These are phyloP conservation scores for Nicotiana obtusifolia DNA, from an alignment of 257 asterid species.

Conservation along the genomic window DNA sequence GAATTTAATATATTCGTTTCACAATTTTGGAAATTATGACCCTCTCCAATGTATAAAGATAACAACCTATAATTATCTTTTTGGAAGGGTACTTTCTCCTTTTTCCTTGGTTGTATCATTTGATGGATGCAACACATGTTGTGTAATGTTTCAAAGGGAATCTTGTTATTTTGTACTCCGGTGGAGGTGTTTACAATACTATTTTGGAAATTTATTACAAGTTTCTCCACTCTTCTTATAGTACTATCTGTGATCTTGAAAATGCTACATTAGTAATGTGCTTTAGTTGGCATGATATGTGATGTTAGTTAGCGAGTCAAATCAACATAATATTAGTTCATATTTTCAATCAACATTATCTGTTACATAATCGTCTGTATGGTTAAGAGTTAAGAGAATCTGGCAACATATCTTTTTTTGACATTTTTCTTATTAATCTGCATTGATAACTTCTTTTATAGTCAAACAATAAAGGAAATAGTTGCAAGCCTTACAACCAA, in stretches of 20 bases:
- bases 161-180: not conserved
- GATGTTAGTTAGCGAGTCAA: not conserved
- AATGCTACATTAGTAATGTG: not conserved
- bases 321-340: too few species aligned
- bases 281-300: not conserved
- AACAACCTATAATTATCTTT: constrained; percentile 13
- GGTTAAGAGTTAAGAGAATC: too few species aligned
- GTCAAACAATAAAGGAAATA: too few species aligned
- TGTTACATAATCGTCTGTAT: too few species aligned
- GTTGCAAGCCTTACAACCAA: too few species aligned
- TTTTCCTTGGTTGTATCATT: constrained; percentile 53
- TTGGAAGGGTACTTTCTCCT: constrained; percentile 14
- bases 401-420: too few species aligned
- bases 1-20: too few species aligned
- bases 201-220: not conserved
- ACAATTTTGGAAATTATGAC: constrained; percentile 1
- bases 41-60: constrained; percentile 18
- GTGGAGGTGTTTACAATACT: too few species aligned
- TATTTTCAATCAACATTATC: too few species aligned
- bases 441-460: too few species aligned
- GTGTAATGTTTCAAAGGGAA: constrained; percentile 17
- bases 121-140: constrained; percentile 46
- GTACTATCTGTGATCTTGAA: not conserved
- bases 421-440: too few species aligned
- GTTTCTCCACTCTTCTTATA: not conserved